A percentile compares a stretch with the other conserved stretches of the same genome.
Evolutionary conservation across 805 yeast genomes (phyloP).

Genomic region (Yarrowia sp.): DNA sequence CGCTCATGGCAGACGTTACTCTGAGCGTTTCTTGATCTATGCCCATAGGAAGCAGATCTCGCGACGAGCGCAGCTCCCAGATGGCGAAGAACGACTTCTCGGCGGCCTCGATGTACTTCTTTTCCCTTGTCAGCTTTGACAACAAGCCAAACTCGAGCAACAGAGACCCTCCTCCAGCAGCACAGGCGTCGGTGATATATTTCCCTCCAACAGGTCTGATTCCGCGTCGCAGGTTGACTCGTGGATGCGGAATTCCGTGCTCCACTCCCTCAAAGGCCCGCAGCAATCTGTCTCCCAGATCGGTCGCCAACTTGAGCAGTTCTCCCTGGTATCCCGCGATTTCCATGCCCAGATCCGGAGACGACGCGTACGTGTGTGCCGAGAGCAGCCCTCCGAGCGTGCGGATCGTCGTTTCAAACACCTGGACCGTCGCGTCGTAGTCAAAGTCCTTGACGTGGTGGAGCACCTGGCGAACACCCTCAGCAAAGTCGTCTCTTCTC

Average conservation of each 20-base stretch:
- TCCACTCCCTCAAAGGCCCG: conserved; percentile 63
- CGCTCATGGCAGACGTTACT: conserved; percentile 63
- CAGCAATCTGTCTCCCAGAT: conserved; percentile 67
- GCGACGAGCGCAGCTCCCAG: conserved; percentile 62
- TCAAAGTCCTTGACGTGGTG: conserved; percentile 49
- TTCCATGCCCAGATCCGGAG: conserved; percentile 45
- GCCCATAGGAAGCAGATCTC: conserved; percentile 76
- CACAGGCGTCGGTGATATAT: conserved; percentile 61
- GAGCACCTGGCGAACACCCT: conserved; percentile 44
- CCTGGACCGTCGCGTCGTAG: conserved; percentile 72
- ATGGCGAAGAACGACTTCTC: conserved; percentile 61
- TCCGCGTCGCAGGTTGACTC: conserved; percentile 66
- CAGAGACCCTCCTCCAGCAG: conserved; percentile 85
- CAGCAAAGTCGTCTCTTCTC: conserved; percentile 54
- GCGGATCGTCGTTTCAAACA: conserved; percentile 82
- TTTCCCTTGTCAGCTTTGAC: conserved; percentile 72
- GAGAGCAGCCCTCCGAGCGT: conserved; percentile 79
- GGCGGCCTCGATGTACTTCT: conserved; percentile 61
- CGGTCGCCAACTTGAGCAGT: conserved; percentile 66
- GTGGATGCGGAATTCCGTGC: conserved; percentile 70
- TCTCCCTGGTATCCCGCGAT: conserved; percentile 62
- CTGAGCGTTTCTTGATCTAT: conserved; percentile 56
- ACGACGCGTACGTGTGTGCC: conserved; percentile 68
- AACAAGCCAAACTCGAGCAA: conserved; percentile 75
- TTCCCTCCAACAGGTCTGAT: conserved; percentile 35